Percentiles rank a stretch among this genome's conserved stretches.
These are phyloP conservation scores for Chlorella sp. DNA, from an alignment of 139 green algal species.

Conservation along the genomic window DNA sequence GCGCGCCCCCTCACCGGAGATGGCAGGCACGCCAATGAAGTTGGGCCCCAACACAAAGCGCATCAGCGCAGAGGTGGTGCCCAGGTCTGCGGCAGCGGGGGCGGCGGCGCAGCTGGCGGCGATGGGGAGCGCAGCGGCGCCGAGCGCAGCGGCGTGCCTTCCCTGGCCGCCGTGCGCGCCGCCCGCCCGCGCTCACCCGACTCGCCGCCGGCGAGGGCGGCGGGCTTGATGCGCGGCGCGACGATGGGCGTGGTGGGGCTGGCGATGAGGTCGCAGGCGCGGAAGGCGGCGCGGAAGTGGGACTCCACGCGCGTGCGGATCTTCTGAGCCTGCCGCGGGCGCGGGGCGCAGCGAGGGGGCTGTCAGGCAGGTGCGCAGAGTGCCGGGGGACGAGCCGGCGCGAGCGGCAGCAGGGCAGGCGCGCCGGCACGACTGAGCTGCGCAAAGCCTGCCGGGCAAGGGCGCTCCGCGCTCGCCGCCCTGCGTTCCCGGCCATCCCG, in stretches of 20 bases:
- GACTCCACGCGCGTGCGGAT: slow-evolving; percentile 51
- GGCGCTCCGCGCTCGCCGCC: no score
- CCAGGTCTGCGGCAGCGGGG: slow-evolving; percentile 37
- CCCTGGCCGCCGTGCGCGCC: not conserved
- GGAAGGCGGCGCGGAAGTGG: slow-evolving; percentile 46
- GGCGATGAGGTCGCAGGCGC: slow-evolving; percentile 54
- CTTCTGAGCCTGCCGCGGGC: slow-evolving; percentile 55
- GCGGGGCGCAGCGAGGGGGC: slow-evolving; percentile 37
- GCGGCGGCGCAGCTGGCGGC: not conserved
- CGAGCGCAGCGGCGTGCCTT: not conserved
- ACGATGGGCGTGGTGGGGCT: slow-evolving; percentile 60
- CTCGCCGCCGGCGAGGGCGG: slow-evolving; percentile 34
- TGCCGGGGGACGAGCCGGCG: no score
- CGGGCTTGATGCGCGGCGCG: slow-evolving; percentile 52
- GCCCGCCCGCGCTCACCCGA: not conserved
- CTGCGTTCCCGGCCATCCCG: no score
- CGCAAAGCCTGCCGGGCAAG: no score
- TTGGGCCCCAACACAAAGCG: slow-evolving; percentile 63
- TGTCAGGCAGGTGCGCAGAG: slow-evolving; percentile 45
- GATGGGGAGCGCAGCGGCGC: not conserved
- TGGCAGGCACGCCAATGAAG: slow-evolving; percentile 71
- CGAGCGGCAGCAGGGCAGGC: no score
- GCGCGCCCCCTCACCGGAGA: no score
- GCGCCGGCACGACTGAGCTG: no score
- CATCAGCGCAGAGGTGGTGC: slow-evolving; percentile 53